Base-by-base conservation (phyloP, 495 filamentous ascomycete species). In the Podospora pseudoanserina region DNA sequence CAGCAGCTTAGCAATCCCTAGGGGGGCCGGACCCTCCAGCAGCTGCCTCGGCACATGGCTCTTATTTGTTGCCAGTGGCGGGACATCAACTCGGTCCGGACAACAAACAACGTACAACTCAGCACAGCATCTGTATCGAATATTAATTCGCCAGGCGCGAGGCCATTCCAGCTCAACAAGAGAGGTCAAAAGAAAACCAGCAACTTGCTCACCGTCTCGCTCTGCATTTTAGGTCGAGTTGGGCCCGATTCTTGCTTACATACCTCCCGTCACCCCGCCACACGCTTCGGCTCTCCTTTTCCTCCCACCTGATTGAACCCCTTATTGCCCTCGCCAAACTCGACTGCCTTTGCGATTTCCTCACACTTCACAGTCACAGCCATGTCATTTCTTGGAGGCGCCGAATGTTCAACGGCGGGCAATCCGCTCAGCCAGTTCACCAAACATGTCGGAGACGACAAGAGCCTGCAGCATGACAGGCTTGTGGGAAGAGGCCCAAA, bases 381-480 rank as follows among this genome's bases (percentile, higher is more conserved):
- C 70, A 97, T 97, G 95, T 96, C 93, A 26, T 97, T 99, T 77
- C 85, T 97, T 70, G 92, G 91, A 79, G 94, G 94, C 72, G 91
- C 93, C 71, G 95, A 98, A 80, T 99, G 95, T 84, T 98, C 95
- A 60, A 97, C 95, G 56, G 93, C 91, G 65, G 92, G 89, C 74
- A 99, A 98, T 79, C 96, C 96, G 65, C 89, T 99, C 67, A 92
- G 90, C 73, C 96, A 97, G 85, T 96, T 99, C 77, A 90, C 91
- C 32, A 99, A 98, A 77, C 92, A 96, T 76, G 91, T 93, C 64
- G 89, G 92, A 73, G 92, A 97, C 82, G 95, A 98, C 82, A 97
- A 94, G 81, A 92, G 90, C 30, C 85, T 97, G 65, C 94, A 97
- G 77, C 86, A 93, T 71, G 95, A 99, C 79, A 84, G 95, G 54